Conservation (phyloP, 2,329 filamentous ascomycete species). For the Beauveria sp. region DNA sequence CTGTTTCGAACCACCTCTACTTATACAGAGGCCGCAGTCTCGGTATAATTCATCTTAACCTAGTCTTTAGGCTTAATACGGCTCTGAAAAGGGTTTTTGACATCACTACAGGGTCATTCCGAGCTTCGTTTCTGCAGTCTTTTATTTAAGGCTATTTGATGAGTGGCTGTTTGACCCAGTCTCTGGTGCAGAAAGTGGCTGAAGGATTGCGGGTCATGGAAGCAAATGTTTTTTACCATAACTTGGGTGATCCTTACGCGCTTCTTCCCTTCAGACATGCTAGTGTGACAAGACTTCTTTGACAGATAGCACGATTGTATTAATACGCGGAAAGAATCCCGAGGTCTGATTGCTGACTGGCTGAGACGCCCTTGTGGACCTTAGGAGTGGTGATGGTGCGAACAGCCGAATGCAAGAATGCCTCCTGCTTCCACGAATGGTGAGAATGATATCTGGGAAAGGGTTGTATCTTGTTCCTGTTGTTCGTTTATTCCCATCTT, state of each 20-base stretch:
- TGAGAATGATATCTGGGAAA: too few species aligned
- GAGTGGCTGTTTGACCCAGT: too few species aligned
- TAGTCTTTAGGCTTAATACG: not conserved
- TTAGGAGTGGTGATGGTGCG: too few species aligned
- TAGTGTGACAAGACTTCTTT: too few species aligned
- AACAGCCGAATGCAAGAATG: too few species aligned
- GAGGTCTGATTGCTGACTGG: not conserved
- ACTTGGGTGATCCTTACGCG: not conserved
- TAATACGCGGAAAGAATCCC: not conserved
- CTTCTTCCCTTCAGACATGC: not conserved
- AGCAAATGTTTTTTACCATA: not conserved
- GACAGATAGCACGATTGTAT: too few species aligned
- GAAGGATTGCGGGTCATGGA: not conserved
- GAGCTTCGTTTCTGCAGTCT: too few species aligned
- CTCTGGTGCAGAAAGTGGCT: not conserved
- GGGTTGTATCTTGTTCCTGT: too few species aligned
- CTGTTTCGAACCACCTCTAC: not conserved
- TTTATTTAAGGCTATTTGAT: too few species aligned
- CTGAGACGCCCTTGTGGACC: not conserved
- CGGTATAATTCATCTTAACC: not conserved
- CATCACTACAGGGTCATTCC: too few species aligned
- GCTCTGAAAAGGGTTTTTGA: not conserved
- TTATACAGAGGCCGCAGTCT: not conserved
- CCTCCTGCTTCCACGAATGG: too few species aligned
- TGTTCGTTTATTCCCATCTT: too few species aligned